Evolutionary conservation across 179 eudicot species (phyloP).

Genomic region (Drosera spatulata): DNA sequence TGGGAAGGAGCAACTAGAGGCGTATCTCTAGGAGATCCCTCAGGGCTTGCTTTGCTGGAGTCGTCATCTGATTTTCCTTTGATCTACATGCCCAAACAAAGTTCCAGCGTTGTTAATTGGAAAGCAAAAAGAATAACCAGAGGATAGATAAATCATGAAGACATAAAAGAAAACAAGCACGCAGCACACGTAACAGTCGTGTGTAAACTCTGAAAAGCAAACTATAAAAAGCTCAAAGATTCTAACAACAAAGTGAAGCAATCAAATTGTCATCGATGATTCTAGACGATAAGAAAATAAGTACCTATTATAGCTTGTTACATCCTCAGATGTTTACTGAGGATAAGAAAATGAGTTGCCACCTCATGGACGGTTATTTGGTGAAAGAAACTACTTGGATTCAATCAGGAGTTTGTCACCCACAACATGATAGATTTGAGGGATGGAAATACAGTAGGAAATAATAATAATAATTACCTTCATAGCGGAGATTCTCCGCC

Average conservation of each 20-base stretch:
- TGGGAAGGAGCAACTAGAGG: slow-evolving; percentile 25
- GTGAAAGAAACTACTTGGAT: neutral
- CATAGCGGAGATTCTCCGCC: slow-evolving; percentile 46
- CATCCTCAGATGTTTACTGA: too few relatives aligned
- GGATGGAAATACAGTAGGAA: neutral
- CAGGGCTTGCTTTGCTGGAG: slow-evolving; percentile 28
- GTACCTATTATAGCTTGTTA: neutral
- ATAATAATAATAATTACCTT: neutral
- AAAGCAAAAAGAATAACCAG: neutral
- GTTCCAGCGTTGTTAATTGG: neutral
- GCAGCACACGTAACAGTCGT: neutral
- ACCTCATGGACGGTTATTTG: neutral
- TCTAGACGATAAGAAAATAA: neutral
- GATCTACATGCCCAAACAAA: slow-evolving; percentile 18
- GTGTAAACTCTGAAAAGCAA: neutral
- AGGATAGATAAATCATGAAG: neutral
- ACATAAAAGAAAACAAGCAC: neutral
- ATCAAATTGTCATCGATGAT: neutral
- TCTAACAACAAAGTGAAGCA: neutral
- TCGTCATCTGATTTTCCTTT: slow-evolving; percentile 46
- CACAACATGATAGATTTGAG: neutral
- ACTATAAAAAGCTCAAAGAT: neutral
- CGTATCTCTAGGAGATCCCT: slow-evolving; percentile 35
- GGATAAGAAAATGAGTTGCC: neutral
- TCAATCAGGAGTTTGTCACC: neutral